phyloP scores from a whole-genome alignment of 2,329 filamentous ascomycete species.

The Scopulariopsis brevicaulis region DNA sequence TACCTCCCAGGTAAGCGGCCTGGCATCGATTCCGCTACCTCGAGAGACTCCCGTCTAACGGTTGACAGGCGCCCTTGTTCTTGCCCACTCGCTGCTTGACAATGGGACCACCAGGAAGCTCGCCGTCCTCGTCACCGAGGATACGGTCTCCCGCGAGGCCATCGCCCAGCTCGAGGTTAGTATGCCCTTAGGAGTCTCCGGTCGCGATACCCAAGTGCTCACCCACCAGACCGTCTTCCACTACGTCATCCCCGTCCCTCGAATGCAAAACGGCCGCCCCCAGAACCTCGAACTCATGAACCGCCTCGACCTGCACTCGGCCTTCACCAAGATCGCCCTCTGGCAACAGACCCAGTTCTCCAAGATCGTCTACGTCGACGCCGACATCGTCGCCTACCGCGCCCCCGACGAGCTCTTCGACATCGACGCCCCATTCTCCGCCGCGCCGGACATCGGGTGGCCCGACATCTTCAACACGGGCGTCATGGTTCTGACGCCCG shows the following conservation, averaged over 20 bases:
- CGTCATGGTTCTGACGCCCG: conserved; percentile 81
- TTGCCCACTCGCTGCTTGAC: conserved; percentile 91
- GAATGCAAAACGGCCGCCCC: conserved; percentile 64
- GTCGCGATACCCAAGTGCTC: background rate
- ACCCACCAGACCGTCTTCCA: conserved; percentile 63
- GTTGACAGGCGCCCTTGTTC: conserved; percentile 68
- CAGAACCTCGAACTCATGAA: conserved; percentile 88
- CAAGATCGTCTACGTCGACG: conserved; percentile 89
- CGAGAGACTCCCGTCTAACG: background rate
- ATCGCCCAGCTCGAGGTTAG: conserved; percentile 68
- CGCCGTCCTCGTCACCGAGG: conserved; percentile 71
- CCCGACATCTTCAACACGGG: conserved; percentile 98
- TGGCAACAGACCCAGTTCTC: conserved; percentile 88
- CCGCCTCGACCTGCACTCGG: conserved; percentile 77
- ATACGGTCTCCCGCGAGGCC: conserved; percentile 64
- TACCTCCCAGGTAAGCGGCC: conserved; percentile 71
- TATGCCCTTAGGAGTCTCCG: background rate
- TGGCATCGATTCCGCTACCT: background rate
- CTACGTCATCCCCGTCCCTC: conserved; percentile 73
- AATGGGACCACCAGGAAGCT: conserved; percentile 77
- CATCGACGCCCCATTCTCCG: conserved; percentile 44
- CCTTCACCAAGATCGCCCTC: conserved; percentile 92
- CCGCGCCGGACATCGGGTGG: conserved; percentile 94
- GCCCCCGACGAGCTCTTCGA: conserved; percentile 90
- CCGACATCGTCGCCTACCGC: conserved; percentile 81